Conservation (phyloP, 345 rosid species). For the Sisymbrium irio region DNA sequence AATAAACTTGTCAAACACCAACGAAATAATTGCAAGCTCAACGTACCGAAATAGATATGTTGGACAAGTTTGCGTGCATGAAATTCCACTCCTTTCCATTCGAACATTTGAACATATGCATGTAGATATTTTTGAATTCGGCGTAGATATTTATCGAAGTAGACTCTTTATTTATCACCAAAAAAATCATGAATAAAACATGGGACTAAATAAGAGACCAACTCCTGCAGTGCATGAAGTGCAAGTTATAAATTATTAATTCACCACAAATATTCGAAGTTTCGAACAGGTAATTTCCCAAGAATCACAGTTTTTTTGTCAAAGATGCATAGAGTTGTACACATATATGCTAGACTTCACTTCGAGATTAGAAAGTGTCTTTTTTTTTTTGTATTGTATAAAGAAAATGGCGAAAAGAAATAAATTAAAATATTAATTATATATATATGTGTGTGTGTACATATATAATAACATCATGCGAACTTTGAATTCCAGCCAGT, state of each 20-base stretch:
- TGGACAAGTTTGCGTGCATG: neutral
- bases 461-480: neutral
- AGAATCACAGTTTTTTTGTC: neutral
- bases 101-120: neutral
- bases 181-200: neutral
- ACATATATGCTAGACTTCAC: neutral
- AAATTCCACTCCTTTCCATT: neutral
- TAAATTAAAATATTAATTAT: neutral
- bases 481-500: conserved; percentile 26
- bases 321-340: conserved; percentile 5
- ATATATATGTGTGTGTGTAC: neutral
- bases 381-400: neutral
- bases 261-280: neutral
- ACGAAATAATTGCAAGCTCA: neutral
- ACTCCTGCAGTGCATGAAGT: neutral
- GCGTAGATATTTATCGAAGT: neutral
- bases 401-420: neutral
- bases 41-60: neutral
- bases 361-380: neutral
- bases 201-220: neutral
- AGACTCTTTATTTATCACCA: no score
- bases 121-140: neutral
- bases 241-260: neutral
- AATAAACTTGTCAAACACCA: neutral
- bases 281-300: neutral